Conservation (phyloP, 148 eudicot species). For the Nepenthes mirabilis region DNA sequence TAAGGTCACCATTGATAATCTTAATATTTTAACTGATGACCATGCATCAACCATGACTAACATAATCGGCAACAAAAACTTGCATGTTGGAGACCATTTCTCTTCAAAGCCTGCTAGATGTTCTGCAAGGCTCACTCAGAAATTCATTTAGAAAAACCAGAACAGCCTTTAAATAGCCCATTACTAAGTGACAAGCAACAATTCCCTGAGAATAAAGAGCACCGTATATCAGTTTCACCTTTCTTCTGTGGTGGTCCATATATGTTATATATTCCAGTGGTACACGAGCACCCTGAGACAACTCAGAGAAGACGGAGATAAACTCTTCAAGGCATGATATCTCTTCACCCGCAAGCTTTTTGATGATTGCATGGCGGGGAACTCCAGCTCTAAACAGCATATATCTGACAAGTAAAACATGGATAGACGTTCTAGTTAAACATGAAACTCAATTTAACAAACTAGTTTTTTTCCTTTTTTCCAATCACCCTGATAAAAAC, state of each 20-base stretch:
- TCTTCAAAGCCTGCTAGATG: too few species aligned
- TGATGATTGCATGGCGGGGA: constrained; percentile 92
- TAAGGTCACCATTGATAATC: too few species aligned
- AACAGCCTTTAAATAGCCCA: too few species aligned
- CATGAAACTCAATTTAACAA: not conserved
- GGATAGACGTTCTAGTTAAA: not conserved
- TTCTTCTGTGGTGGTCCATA: constrained; percentile 70
- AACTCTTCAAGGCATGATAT: constrained; percentile 60
- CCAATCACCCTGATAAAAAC: too few species aligned
- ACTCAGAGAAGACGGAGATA: constrained; percentile 53
- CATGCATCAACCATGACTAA: too few species aligned
- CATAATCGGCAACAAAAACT: too few species aligned
- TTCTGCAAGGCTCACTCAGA: too few species aligned
- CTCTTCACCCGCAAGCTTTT: constrained; percentile 77
- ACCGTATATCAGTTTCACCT: constrained; percentile 34
- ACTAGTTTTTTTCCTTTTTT: not conserved
- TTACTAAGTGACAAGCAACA: not conserved
- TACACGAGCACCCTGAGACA: constrained; percentile 73
- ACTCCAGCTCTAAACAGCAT: constrained; percentile 93
- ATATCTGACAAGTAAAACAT: constrained; percentile 35
- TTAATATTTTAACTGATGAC: too few species aligned
- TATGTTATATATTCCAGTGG: constrained; percentile 81
- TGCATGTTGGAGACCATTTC: too few species aligned
- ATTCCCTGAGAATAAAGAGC: not conserved
- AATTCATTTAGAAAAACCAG: too few species aligned